Evolutionary conservation across 805 yeast species (phyloP), one percentile per base, ranked within the genome.

Genomic region (Metschnikowia colocasiae): DNA sequence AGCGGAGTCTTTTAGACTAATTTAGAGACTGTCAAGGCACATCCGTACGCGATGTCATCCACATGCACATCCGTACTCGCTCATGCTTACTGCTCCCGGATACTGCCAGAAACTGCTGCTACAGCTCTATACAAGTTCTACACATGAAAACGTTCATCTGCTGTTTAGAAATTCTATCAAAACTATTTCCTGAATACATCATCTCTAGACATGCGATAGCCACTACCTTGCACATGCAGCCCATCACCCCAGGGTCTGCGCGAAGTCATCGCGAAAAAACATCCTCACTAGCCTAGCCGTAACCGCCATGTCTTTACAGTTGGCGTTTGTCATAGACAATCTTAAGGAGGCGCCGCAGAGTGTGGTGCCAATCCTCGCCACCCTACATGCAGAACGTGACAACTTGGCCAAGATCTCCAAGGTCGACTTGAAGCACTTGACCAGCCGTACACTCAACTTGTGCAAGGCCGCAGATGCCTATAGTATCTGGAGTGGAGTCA

Each of bases 401-500:
- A 54, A 70, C 0, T 65, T 80, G 46, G 46, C 64, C 3, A 57
- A 59, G n/a, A 74, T 79, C n/a, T 63, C 78, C 12, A 75, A 76
- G 55, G 60, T 74, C 8, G 82, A 81, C 23, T 58, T 76, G 29
- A 71, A 72, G 48, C 84, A 80, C 56, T 62, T 81, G 25, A 70
- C 76, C 29, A 66, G 79, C 9, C 56, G 76, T 35, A 63, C 51
- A 34, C 66, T 51, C 58, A 79, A 76, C 54, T 62, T 77, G 37
- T 56, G 77, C 46, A 64, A 69, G 31, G 74, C 80, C 1, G 71
- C 71, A 50, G 65, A 70, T 16, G 69, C 72, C n/a, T 51, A 54
- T 30, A 39, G 41, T 10, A 71, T 78, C 46, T 83, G 87, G 87
- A 73, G 79, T 52, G 87, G 85, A 5, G 73, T 81, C 30, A 80